These are phyloP conservation scores for Eutreptiella sp. DNA, from an alignment of 208 protist species.

Conservation along the genomic window DNA sequence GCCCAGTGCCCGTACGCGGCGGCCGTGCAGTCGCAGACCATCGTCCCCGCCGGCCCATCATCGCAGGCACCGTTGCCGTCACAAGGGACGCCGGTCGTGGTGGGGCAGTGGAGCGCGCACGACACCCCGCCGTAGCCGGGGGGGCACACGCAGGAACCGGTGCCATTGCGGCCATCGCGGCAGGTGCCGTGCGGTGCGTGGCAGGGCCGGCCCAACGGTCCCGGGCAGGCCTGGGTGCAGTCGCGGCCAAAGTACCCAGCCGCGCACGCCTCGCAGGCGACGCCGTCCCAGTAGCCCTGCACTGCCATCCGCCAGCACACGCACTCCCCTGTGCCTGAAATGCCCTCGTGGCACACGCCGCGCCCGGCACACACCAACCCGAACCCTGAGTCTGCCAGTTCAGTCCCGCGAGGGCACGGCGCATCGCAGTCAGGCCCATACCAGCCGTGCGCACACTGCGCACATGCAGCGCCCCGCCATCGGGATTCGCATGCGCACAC, in stretches of 20 bases:
- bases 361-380: background rate
- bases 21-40: slow-evolving; percentile 4
- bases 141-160: slow-evolving; percentile 14
- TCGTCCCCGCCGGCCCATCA: background rate
- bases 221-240: background rate
- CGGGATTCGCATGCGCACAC: background rate
- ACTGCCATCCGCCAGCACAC: background rate
- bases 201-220: too few relatives aligned
- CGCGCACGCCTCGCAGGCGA: slow-evolving; percentile 1
- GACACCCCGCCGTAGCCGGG: background rate
- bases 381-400: too few relatives aligned
- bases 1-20: background rate
- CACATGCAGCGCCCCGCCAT: background rate
- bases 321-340: background rate
- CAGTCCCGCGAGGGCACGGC: background rate
- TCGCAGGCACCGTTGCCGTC: slow-evolving; percentile 6
- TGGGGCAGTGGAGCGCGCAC: slow-evolving; percentile 9
- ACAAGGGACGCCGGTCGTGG: background rate
- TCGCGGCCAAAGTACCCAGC: slow-evolving; percentile 3
- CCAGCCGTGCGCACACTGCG: background rate
- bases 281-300: slow-evolving; percentile 11
- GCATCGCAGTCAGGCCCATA: background rate
- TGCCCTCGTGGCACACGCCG: slow-evolving; percentile 7
- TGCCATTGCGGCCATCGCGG: slow-evolving; percentile 13
- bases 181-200: slow-evolving; percentile 22